phyloP scores from a whole-genome alignment of 441 rosid genomes.

The Gossypium armourianum region DNA sequence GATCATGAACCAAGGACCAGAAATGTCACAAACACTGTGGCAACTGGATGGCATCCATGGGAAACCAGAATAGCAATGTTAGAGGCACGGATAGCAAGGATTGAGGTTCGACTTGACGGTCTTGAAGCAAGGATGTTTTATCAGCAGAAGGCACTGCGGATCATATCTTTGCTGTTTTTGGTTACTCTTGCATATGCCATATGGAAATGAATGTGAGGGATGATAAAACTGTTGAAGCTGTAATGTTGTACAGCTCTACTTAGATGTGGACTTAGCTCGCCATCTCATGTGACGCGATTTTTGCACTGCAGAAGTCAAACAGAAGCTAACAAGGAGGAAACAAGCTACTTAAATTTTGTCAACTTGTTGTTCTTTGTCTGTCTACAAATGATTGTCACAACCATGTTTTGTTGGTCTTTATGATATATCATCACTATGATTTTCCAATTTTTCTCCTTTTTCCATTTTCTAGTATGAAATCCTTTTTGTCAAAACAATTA shows the following conservation, averaged over 20 bases:
- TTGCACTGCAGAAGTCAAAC: not conserved
- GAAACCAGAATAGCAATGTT: conserved; percentile 20
- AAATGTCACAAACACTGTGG: conserved; percentile 12
- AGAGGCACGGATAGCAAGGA: conserved; percentile 21
- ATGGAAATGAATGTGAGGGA: conserved; percentile 15
- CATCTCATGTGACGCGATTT: not conserved
- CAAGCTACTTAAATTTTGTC: not conserved
- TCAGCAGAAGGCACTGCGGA: conserved; percentile 16
- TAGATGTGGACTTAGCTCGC: not conserved
- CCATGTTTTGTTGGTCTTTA: conserved; percentile 16
- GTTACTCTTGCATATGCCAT: conserved; percentile 20
- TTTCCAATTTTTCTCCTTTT: not conserved
- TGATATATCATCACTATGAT: not conserved
- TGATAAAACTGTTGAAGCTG: not conserved
- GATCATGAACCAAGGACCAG: conserved; percentile 1
- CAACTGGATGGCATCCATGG: conserved; percentile 6
- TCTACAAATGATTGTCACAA: conserved; percentile 1
- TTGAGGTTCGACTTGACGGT: conserved; percentile 19
- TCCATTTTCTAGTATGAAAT: not conserved
- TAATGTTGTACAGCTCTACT: not conserved
- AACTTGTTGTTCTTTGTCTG: not conserved
- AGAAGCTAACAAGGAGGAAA: not conserved
- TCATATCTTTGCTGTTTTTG: conserved; percentile 13
- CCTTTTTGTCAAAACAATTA: not conserved
- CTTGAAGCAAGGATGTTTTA: conserved; percentile 22